A percentile compares a stretch with the other conserved stretches of the same genome.
Evolutionary conservation across 2,329 filamentous ascomycete species (phyloP).

Genomic region (Passalora sequoiae): DNA sequence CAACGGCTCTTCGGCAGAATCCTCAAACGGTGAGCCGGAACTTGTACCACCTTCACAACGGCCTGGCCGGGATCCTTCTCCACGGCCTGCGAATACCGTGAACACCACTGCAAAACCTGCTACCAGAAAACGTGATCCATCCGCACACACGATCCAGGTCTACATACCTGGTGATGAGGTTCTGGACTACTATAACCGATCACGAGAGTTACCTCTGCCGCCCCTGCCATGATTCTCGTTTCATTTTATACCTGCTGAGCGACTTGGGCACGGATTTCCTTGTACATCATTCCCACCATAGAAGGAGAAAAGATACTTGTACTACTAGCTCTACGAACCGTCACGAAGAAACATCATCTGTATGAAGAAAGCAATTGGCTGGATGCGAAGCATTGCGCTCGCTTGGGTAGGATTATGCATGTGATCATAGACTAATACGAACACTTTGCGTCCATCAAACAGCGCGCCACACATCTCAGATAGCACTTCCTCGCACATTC

Average conservation of each 20-base stretch:
- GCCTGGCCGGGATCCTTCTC: slow-evolving; percentile 8
- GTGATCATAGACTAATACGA: too few relatives aligned
- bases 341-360: neutral
- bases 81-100: neutral
- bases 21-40: slow-evolving; percentile 6
- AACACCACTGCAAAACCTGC: slow-evolving; percentile 2
- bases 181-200: slow-evolving; percentile 15
- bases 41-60: neutral
- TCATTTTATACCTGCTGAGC: neutral
- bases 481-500: neutral
- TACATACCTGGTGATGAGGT: slow-evolving; percentile 24
- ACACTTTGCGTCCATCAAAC: too few relatives aligned
- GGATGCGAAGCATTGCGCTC: too few relatives aligned
- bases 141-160: slow-evolving; percentile 25
- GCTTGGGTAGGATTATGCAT: too few relatives aligned
- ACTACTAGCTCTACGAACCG: neutral
- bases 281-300: neutral
- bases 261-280: neutral
- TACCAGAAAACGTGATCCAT: slow-evolving; percentile 5
- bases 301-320: neutral
- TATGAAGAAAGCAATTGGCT: neutral
- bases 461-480: neutral
- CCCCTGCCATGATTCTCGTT: neutral
- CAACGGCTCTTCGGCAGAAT: slow-evolving; percentile 10
- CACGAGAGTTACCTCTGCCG: neutral